Conservation (phyloP, 2,329 filamentous ascomycete genomes). For the Beauveria varroae region DNA sequence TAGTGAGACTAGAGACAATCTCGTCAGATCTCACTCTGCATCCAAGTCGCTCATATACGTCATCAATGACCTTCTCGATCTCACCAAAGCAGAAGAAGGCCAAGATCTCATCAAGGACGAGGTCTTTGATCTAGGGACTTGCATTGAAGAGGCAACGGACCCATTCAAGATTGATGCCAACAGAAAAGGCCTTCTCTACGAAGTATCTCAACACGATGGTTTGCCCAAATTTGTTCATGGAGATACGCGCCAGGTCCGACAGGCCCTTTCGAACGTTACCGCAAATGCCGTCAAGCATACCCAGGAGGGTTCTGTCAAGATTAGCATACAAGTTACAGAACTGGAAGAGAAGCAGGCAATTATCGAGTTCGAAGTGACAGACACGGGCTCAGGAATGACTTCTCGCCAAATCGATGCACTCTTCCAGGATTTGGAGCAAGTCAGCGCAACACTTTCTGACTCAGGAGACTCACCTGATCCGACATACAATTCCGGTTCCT, state of each 20-base stretch:
- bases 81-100: constrained; percentile 83
- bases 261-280: constrained; percentile 74
- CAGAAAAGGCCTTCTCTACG: constrained; percentile 66
- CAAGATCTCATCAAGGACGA: constrained; percentile 74
- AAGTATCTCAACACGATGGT: constrained; percentile 58
- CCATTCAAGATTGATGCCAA: constrained; percentile 67
- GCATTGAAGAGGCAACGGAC: constrained; percentile 69
- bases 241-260: constrained; percentile 71
- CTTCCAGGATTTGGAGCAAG: constrained; percentile 53
- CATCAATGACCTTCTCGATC: constrained; percentile 83
- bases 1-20: constrained; percentile 74
- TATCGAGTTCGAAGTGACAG: constrained; percentile 67
- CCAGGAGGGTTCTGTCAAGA: constrained; percentile 53
- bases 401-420: constrained; percentile 49
- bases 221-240: constrained; percentile 67
- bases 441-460: constrained; percentile 36
- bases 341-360: constrained; percentile 47
- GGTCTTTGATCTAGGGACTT: constrained; percentile 62
- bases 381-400: constrained; percentile 69
- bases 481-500: constrained; percentile 23
- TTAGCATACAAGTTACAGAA: constrained; percentile 61
- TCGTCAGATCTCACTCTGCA: constrained; percentile 78
- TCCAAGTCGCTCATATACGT: constrained; percentile 91
- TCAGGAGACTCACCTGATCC: background rate
- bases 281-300: constrained; percentile 84